Percentiles rank a stretch among this genome's conserved stretches.
These are phyloP conservation scores for Cardiospermum halicacabum DNA, from an alignment of 345 rosid genomes.

Conservation along the genomic window DNA sequence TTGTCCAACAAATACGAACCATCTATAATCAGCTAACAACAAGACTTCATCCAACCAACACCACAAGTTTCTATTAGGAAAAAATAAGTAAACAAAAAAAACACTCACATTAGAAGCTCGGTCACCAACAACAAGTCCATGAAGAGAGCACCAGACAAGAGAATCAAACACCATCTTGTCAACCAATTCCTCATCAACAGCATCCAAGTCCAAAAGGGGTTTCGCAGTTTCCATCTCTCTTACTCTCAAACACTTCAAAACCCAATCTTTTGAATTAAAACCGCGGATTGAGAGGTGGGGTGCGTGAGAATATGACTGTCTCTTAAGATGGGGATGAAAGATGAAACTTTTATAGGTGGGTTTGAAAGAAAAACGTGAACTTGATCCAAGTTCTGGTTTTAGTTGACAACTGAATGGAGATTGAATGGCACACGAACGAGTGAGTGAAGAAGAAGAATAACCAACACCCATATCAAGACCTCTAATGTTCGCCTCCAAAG, in stretches of 20 bases:
- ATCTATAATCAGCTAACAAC: not conserved
- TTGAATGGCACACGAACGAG: constrained; percentile 9
- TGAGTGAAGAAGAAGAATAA: constrained; percentile 33
- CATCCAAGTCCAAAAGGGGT: constrained; percentile 43
- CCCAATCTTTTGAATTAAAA: constrained; percentile 14
- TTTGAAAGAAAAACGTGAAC: constrained; percentile 22
- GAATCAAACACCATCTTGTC: constrained; percentile 76
- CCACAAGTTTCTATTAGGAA: not conserved
- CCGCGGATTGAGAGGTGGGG: constrained; percentile 1
- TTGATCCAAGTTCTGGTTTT: constrained; percentile 14
- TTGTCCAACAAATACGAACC: not conserved
- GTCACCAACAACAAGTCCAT: constrained; percentile 93
- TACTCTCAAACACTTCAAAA: constrained; percentile 39
- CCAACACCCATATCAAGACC: constrained; percentile 47
- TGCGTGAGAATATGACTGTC: constrained; percentile 10
- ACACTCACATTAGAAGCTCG: constrained; percentile 48
- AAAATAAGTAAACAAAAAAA: too few relatives aligned
- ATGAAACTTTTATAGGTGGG: not conserved
- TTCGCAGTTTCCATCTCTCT: constrained; percentile 38
- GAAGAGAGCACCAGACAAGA: constrained; percentile 96
- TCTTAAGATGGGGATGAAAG: constrained; percentile 4
- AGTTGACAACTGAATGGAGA: constrained; percentile 11
- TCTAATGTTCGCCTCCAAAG: not conserved
- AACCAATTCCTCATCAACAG: constrained; percentile 52
- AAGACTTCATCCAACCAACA: not conserved